A percentile compares a stretch with the other conserved stretches of the same genome.
phyloP scores from a whole-genome alignment of 179 eudicot genomes.

The Vitellaria paradoxa region DNA sequence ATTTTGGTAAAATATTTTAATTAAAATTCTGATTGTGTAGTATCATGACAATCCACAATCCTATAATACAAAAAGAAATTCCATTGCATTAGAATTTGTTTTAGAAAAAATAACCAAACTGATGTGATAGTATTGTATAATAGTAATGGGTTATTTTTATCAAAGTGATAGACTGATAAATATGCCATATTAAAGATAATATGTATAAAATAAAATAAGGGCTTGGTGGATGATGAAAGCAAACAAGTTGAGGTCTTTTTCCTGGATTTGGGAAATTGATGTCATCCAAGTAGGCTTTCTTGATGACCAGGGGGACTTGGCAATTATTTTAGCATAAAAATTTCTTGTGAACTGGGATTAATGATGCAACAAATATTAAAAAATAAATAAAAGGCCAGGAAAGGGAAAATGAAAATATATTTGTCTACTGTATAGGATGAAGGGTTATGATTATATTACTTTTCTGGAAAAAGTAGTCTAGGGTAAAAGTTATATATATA shows the following conservation, averaged over 20 bases:
- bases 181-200: background rate
- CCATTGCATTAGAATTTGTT: too few relatives aligned
- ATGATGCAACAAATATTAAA: background rate
- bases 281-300: background rate
- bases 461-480: constrained; percentile 4
- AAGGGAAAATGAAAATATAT: background rate
- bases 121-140: too few relatives aligned
- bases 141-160: too few relatives aligned
- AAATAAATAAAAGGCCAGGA: background rate
- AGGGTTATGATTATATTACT: constrained; percentile 1
- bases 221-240: constrained; percentile 9
- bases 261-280: background rate
- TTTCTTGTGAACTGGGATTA: constrained; percentile 1
- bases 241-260: background rate
- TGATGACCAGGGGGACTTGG: background rate
- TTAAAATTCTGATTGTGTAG: too few relatives aligned
- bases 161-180: too few relatives aligned
- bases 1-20: too few relatives aligned
- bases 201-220: background rate
- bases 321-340: background rate
- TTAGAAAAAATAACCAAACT: too few relatives aligned
- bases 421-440: background rate
- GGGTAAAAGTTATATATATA: constrained; percentile 4
- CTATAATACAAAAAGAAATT: too few relatives aligned
- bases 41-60: too few relatives aligned